phyloP scores from a whole-genome alignment of 257 asterid genomes.

The Galeopsis tetrahit region DNA sequence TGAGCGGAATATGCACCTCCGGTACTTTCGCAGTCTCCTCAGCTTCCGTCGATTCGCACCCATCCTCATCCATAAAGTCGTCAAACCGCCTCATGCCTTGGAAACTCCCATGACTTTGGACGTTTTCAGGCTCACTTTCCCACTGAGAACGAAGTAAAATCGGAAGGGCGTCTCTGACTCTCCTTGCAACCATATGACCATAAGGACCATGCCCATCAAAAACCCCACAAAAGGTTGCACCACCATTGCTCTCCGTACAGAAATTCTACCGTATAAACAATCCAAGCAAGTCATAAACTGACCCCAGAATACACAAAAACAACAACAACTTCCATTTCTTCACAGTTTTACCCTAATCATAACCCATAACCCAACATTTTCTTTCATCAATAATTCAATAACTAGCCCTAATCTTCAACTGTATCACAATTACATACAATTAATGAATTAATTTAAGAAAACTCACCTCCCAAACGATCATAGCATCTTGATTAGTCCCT shows the following conservation, averaged over 20 bases:
- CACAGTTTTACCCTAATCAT: slow-evolving; percentile 23
- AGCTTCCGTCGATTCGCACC: slow-evolving; percentile 63
- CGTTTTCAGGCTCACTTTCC: slow-evolving; percentile 53
- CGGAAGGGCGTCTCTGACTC: slow-evolving; percentile 88
- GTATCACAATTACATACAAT: background rate
- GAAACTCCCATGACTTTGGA: slow-evolving; percentile 40
- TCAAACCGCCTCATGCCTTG: slow-evolving; percentile 66
- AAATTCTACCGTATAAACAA: slow-evolving; percentile 74
- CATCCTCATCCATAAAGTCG: slow-evolving; percentile 75
- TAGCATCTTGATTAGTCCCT: slow-evolving; percentile 96
- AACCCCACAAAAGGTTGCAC: slow-evolving; percentile 84
- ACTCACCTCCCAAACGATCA: slow-evolving; percentile 97
- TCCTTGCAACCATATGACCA: slow-evolving; percentile 97
- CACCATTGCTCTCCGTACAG: slow-evolving; percentile 54
- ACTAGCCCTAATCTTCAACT: slow-evolving; percentile 1
- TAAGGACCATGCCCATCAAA: slow-evolving; percentile 98
- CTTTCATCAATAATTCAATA: slow-evolving; percentile 12
- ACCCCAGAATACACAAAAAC: slow-evolving; percentile 49
- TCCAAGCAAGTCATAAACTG: slow-evolving; percentile 72
- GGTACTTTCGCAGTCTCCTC: slow-evolving; percentile 78
- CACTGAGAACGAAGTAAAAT: slow-evolving; percentile 66
- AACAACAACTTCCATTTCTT: slow-evolving; percentile 39
- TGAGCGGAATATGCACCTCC: slow-evolving; percentile 69
- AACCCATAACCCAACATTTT: slow-evolving; percentile 29
- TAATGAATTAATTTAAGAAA: background rate